Conservation (phyloP, 139 green algal genomes). For the Haematococcus lacustris region DNA sequence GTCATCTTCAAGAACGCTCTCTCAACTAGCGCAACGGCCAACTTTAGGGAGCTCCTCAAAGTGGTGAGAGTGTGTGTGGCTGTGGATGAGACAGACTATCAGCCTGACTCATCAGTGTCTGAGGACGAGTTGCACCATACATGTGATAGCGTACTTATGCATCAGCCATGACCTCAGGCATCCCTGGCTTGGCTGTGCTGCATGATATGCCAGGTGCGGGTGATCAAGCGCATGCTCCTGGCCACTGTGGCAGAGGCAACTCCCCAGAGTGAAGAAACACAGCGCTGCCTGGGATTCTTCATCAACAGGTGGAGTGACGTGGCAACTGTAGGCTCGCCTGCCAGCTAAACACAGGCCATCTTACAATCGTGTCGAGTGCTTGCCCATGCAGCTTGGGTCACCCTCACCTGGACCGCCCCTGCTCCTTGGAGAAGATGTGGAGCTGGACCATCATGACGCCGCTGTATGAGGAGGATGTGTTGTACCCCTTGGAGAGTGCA, state of each 20-base stretch:
- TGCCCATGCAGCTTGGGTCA: conserved; percentile 4
- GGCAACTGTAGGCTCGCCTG: too few relatives aligned
- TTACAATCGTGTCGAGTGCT: not conserved
- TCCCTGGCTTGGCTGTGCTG: conserved; percentile 5
- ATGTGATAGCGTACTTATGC: too few relatives aligned
- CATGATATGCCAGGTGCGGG: conserved; percentile 20
- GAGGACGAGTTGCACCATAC: too few relatives aligned
- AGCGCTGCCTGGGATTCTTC: conserved; percentile 70
- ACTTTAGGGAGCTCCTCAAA: conserved; percentile 28
- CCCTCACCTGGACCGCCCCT: conserved; percentile 29
- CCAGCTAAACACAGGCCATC: not conserved
- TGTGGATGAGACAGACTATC: too few relatives aligned
- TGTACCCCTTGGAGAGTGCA: conserved; percentile 33
- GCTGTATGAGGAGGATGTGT: conserved; percentile 55
- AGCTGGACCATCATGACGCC: conserved; percentile 63
- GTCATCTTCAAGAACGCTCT: conserved; percentile 19
- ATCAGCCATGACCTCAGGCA: not conserved
- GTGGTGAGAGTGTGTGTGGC: conserved; percentile 17
- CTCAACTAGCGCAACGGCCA: conserved; percentile 24
- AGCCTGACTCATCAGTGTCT: too few relatives aligned
- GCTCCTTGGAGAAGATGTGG: conserved; percentile 56
- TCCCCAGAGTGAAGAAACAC: conserved; percentile 56
- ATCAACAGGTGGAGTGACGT: conserved; percentile 54
- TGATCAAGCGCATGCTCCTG: conserved; percentile 40
- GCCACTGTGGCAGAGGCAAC: conserved; percentile 38